phyloP scores from a whole-genome alignment of 1,139 yeast species.

The Hemisphaericaspora xylofermentans region DNA sequence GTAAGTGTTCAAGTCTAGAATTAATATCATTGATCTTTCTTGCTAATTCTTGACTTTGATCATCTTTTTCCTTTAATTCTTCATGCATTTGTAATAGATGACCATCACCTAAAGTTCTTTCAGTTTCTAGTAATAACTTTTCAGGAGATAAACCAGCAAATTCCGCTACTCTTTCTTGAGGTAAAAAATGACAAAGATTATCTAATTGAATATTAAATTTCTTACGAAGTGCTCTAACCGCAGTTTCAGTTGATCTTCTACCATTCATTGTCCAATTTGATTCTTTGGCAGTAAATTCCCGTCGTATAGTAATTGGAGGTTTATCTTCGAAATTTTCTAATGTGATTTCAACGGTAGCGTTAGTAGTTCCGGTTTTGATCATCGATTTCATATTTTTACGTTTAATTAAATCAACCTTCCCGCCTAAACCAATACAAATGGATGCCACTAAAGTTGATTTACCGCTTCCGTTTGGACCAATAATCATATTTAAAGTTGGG shows the following conservation, averaged over 20 bases:
- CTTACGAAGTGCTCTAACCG: constrained; percentile 46
- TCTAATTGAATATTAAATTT: constrained; percentile 77
- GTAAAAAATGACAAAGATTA: constrained; percentile 89
- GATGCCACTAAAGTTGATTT: constrained; percentile 94
- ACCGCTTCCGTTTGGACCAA: constrained; percentile 98
- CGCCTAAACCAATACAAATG: constrained; percentile 85
- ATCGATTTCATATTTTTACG: constrained; percentile 72
- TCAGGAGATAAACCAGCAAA: constrained; percentile 84
- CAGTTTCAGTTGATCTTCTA: constrained; percentile 37
- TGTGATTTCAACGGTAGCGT: constrained; percentile 63
- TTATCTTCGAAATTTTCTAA: constrained; percentile 45
- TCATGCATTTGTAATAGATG: constrained; percentile 58
- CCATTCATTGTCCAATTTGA: constrained; percentile 65
- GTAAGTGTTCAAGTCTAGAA: constrained; percentile 28
- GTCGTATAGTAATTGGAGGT: constrained; percentile 33
- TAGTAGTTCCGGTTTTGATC: constrained; percentile 69
- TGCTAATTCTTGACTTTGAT: constrained; percentile 26
- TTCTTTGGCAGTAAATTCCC: constrained; percentile 41
- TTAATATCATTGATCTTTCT: constrained; percentile 31
- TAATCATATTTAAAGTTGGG: constrained; percentile 86
- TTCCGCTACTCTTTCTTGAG: constrained; percentile 93
- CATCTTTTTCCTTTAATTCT: constrained; percentile 53
- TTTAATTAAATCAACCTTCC: constrained; percentile 76
- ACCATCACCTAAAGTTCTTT: constrained; percentile 73
- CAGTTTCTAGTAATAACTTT: constrained; percentile 71